Evolutionary conservation across 2,329 filamentous ascomycete genomes (phyloP), one percentile per base, ranked within the genome.

Genomic region (Diaporthe humulicola): DNA sequence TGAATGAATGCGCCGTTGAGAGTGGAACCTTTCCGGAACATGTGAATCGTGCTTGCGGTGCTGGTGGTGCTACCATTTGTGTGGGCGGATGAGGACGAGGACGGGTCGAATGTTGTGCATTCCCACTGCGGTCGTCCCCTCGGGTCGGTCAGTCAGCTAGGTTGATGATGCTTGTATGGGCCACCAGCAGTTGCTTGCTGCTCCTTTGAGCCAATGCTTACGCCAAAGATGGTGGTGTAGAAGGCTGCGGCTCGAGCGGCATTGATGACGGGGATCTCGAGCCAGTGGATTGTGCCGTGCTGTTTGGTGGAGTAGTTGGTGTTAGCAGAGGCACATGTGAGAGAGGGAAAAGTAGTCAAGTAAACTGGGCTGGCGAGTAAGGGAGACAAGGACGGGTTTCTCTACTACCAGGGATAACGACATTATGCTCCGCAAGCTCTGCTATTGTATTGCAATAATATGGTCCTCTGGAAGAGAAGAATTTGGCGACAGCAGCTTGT

Each of bases 201-300:
- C 5, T 48, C 10, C 17, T 12, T 7, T 5, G 14, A 48, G 7
- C 5, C 9, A 4, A 40, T 17, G 19, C 64, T 69, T 45, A 50
- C 64, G 45, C 76, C 78, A 30, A 86, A 82, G 38, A 86, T 78
- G 25, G 81, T 77, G 12, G 77, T 79, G 76, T 85, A 86, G 78
- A 87, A 85, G 54, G 79, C 80, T 58, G 81, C 80, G 71, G 82
- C 84, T 40, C 84, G 80, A 40, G 75, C 61, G 19, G 84, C 73
- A 76, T 85, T 79, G 38, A 76, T 78, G 69, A 83, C 82, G n/a
- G 84, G 84, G 19, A 86, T 77, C 72, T 86, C 82, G 60, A 84
- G 81, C 83, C 83, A 86, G 78, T 80, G 83, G 64, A 84, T 81
- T 67, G 84, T 79, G 74, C 83, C 83, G 56, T 74, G 64, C 72